Conservation (phyloP, 2,329 filamentous ascomycete genomes). For the Chaetomium sp. region DNA sequence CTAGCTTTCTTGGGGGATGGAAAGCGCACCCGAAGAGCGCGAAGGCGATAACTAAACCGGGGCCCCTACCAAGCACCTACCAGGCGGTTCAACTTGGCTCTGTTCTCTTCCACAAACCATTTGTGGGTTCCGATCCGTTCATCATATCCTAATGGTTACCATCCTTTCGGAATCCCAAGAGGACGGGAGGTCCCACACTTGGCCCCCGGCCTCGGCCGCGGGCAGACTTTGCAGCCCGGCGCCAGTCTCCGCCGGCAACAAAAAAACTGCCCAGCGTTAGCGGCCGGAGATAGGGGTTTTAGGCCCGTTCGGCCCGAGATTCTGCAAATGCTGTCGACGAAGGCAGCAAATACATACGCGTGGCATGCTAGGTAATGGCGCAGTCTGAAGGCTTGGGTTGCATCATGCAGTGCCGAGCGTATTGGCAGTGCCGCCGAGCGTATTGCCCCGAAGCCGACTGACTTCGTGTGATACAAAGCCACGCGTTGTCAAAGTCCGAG, state of each 20-base stretch:
- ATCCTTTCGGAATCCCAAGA: neutral
- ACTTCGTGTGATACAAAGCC: neutral
- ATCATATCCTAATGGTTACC: too few relatives aligned
- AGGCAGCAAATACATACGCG: neutral
- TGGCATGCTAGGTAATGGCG: neutral
- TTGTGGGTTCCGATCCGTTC: too few relatives aligned
- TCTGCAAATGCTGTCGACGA: neutral
- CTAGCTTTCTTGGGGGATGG: too few relatives aligned
- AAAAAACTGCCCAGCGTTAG: neutral
- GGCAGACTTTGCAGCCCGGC: neutral
- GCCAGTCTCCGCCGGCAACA: neutral
- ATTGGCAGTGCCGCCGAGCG: slow-evolving; percentile 1
- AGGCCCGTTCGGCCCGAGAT: neutral
- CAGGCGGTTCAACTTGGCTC: too few relatives aligned
- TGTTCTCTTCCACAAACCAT: too few relatives aligned
- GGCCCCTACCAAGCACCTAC: too few relatives aligned
- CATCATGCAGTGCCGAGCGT: neutral
- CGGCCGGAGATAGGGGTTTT: neutral
- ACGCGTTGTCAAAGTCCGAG: neutral
- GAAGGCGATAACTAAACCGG: too few relatives aligned
- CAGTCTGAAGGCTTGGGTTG: neutral
- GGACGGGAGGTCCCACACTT: neutral
- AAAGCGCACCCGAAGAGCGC: too few relatives aligned
- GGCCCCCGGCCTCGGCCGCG: neutral
- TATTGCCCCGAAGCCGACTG: neutral